These are phyloP conservation scores for Schizopora paradoxa DNA, from an alignment of 1,284 basidiomycete species.

Conservation along the genomic window DNA sequence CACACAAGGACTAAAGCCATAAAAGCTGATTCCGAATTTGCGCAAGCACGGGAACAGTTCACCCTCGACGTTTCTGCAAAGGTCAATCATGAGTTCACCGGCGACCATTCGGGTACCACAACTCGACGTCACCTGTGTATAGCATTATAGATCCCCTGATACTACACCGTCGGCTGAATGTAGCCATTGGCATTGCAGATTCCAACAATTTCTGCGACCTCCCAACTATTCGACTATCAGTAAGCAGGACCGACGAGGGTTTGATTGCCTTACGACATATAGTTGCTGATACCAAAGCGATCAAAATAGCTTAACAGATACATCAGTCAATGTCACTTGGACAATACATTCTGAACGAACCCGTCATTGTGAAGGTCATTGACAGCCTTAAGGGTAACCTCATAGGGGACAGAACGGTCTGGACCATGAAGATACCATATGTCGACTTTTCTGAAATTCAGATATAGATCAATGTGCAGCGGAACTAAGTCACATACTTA, in stretches of 20 bases:
- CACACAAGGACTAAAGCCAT: conserved; percentile 46
- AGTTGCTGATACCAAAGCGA: conserved; percentile 39
- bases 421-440: conserved; percentile 46
- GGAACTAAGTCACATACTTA: conserved; percentile 22
- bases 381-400: conserved; percentile 42
- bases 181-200: conserved; percentile 52
- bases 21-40: conserved; percentile 57
- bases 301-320: conserved; percentile 20
- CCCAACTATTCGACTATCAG: conserved; percentile 32
- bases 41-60: conserved; percentile 62
- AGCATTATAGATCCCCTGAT: conserved; percentile 58
- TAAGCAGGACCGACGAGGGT: neutral
- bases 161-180: conserved; percentile 62
- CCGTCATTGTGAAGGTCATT: conserved; percentile 45
- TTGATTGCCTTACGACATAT: conserved; percentile 31
- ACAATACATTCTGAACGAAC: conserved; percentile 26
- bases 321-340: neutral
- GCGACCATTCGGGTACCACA: neutral
- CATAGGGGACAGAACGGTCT: conserved; percentile 43
- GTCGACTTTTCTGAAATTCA: conserved; percentile 8
- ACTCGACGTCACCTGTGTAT: conserved; percentile 34
- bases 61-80: conserved; percentile 39
- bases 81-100: neutral
- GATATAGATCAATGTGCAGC: neutral
- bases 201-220: conserved; percentile 60